A percentile compares a stretch with the other conserved stretches of the same genome.
Evolutionary conservation across 1,139 yeast species (phyloP).

Genomic region (Pichia sp.): DNA sequence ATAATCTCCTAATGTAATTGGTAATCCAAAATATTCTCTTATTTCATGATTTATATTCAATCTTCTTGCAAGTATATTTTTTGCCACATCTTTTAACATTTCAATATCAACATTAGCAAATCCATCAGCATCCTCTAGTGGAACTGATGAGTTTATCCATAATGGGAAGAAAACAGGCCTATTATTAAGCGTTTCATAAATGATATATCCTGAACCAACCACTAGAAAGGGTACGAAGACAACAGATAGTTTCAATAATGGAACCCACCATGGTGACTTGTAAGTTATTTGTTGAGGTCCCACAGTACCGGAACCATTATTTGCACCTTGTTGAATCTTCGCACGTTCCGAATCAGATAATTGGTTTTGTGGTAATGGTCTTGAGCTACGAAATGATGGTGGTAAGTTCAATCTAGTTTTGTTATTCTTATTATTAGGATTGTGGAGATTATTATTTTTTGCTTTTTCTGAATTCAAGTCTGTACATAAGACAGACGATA

Average conservation of each 20-base stretch:
- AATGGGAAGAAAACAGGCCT: conserved; percentile 28
- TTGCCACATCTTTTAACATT: conserved; percentile 20
- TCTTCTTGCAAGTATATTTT: conserved; percentile 20
- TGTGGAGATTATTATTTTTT: not conserved
- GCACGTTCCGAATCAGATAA: conserved; percentile 11
- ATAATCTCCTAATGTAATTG: conserved; percentile 24
- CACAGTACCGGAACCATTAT: not conserved
- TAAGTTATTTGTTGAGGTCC: conserved; percentile 6
- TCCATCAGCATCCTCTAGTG: conserved; percentile 24
- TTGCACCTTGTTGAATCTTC: conserved; percentile 3
- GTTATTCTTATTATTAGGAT: not conserved
- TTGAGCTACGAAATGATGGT: conserved; percentile 14
- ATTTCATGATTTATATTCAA: conserved; percentile 27
- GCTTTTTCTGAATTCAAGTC: not conserved
- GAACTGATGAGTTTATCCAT: conserved; percentile 23
- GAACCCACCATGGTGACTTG: conserved; percentile 15
- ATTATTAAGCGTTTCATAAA: conserved; percentile 23
- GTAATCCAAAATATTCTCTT: conserved; percentile 25
- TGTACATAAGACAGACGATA: not conserved
- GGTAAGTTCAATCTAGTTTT: conserved; percentile 12
- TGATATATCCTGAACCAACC: conserved; percentile 22
- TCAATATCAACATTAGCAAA: conserved; percentile 25
- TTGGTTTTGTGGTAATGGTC: conserved; percentile 13
- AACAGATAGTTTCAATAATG: conserved; percentile 12
- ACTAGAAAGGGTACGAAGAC: conserved; percentile 15